Evolutionary conservation across 2,329 filamentous ascomycete species (phyloP).

Genomic region (Cladobotryum protrusum): DNA sequence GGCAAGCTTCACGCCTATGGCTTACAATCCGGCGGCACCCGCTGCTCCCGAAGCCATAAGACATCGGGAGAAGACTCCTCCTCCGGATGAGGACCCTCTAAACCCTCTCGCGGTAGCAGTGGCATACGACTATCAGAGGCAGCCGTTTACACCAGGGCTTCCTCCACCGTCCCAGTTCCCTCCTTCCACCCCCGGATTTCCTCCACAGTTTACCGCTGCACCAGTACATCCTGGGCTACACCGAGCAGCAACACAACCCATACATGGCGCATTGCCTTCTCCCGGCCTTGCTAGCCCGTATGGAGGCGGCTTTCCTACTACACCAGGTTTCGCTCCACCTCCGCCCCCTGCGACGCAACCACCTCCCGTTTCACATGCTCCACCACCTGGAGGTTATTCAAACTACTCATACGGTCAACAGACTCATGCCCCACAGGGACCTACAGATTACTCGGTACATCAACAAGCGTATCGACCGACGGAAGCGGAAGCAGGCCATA

Average conservation of each 20-base stretch:
- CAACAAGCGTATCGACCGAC: slow-evolving; percentile 65
- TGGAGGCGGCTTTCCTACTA: slow-evolving; percentile 38
- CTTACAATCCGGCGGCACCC: slow-evolving; percentile 75
- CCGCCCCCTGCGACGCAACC: slow-evolving; percentile 26
- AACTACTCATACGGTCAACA: slow-evolving; percentile 42
- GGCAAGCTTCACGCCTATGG: slow-evolving; percentile 55
- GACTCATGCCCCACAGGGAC: slow-evolving; percentile 17
- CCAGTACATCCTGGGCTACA: slow-evolving; percentile 40
- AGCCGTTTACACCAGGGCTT: slow-evolving; percentile 48
- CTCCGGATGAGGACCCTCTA: slow-evolving; percentile 57
- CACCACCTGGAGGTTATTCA: slow-evolving; percentile 50
- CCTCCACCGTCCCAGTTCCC: slow-evolving; percentile 41
- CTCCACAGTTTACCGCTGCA: slow-evolving; percentile 35
- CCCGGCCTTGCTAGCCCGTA: slow-evolving; percentile 39
- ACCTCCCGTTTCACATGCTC: slow-evolving; percentile 26
- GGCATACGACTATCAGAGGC: slow-evolving; percentile 47
- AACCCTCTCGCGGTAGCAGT: slow-evolving; percentile 55
- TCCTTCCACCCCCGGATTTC: slow-evolving; percentile 36
- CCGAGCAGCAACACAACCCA: slow-evolving; percentile 46
- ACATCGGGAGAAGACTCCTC: slow-evolving; percentile 74
- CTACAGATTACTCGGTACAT: slow-evolving; percentile 54
- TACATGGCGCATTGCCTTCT: slow-evolving; percentile 30
- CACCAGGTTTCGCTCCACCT: slow-evolving; percentile 37
- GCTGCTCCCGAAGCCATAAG: slow-evolving; percentile 65
- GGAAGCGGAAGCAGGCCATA: slow-evolving; percentile 46